These are phyloP conservation scores for Alternaria sp. DNA, from an alignment of 2,329 filamentous ascomycete genomes.

Conservation along the genomic window DNA sequence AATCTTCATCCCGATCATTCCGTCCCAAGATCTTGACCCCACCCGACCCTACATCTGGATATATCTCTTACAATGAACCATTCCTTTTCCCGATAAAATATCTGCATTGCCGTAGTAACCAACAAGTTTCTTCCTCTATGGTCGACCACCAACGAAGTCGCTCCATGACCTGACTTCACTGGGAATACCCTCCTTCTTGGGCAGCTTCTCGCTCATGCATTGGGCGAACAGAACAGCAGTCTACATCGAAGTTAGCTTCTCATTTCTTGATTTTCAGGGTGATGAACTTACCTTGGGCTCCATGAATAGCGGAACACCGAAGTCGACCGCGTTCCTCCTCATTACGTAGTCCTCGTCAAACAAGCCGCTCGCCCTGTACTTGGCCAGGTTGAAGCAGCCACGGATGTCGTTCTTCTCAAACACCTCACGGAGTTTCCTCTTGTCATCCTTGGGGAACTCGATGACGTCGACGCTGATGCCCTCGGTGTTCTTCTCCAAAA, in stretches of 20 bases:
- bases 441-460: constrained; percentile 95
- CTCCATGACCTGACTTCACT: constrained; percentile 93
- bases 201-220: constrained; percentile 97
- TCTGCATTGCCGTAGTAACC: background rate
- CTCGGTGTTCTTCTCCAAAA: constrained; percentile 76
- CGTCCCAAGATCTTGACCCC: background rate
- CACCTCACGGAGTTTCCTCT: constrained; percentile 90
- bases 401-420: constrained; percentile 97
- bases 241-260: constrained; percentile 55
- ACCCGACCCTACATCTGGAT: constrained; percentile 9
- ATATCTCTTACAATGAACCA: constrained; percentile 12
- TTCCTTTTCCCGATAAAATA: background rate
- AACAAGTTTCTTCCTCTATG: constrained; percentile 35
- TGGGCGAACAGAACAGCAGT: constrained; percentile 94
- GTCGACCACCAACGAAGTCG: constrained; percentile 76
- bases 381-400: constrained; percentile 93
- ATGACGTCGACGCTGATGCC: constrained; percentile 82
- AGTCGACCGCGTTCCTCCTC: constrained; percentile 97
- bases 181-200: constrained; percentile 85
- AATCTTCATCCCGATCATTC: constrained; percentile 3
- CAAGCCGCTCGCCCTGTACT: constrained; percentile 79
- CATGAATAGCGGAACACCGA: constrained; percentile 97
- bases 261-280: background rate
- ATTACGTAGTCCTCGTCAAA: constrained; percentile 97
- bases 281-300: constrained; percentile 81